Conservation (phyloP, 2,329 filamentous ascomycete species). For the Pezicula radicicola region DNA sequence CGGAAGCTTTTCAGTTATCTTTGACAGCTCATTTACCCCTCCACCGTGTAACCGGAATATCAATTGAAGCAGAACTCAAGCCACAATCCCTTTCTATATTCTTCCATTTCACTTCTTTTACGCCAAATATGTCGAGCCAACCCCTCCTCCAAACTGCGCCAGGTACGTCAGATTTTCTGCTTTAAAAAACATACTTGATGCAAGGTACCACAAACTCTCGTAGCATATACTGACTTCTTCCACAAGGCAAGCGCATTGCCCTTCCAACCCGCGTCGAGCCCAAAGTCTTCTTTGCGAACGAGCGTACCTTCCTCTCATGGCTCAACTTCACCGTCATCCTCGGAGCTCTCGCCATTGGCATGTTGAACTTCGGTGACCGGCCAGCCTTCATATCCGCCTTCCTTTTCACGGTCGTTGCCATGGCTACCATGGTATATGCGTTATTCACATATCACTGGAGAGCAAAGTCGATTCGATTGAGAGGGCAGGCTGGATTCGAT, state of each 20-base stretch:
- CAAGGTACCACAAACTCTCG: neutral
- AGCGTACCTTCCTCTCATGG: slow-evolving; percentile 98
- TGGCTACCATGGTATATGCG: slow-evolving; percentile 94
- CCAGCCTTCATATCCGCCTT: slow-evolving; percentile 92
- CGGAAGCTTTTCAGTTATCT: slow-evolving; percentile 1
- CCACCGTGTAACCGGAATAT: neutral
- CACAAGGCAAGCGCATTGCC: slow-evolving; percentile 90
- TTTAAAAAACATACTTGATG: neutral
- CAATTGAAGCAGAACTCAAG: neutral
- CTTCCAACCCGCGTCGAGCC: slow-evolving; percentile 97
- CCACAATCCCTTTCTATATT: neutral
- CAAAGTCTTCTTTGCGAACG: slow-evolving; percentile 99
- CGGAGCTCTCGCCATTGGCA: slow-evolving; percentile 90
- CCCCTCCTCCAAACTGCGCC: slow-evolving; percentile 93
- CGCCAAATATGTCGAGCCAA: slow-evolving; percentile 79
- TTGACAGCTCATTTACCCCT: slow-evolving; percentile 8
- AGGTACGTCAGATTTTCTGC: slow-evolving; percentile 50
- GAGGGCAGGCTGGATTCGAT: slow-evolving; percentile 94
- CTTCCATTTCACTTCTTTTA: neutral
- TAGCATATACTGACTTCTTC: slow-evolving; percentile 6
- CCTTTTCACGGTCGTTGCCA: slow-evolving; percentile 89
- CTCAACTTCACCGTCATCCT: slow-evolving; percentile 99
- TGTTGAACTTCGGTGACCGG: slow-evolving; percentile 96
- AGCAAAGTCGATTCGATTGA: slow-evolving; percentile 84
- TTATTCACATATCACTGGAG: slow-evolving; percentile 96